These are phyloP conservation scores for Saccharata proteae DNA, from an alignment of 2,329 filamentous ascomycete genomes.

Conservation along the genomic window DNA sequence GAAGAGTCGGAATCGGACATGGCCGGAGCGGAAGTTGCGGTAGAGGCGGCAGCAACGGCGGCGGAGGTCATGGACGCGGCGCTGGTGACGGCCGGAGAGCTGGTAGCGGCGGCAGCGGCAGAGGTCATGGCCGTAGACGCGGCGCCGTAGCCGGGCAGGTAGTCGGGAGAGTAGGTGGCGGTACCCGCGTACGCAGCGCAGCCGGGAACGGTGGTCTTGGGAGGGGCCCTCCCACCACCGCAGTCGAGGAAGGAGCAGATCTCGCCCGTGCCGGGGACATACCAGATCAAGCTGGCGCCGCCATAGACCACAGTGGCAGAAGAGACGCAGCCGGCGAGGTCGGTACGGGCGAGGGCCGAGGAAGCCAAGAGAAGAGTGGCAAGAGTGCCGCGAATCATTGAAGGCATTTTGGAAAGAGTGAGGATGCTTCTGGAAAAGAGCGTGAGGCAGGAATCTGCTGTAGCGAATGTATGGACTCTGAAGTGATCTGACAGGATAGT, in stretches of 20 bases:
- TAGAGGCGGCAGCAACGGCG: not conserved
- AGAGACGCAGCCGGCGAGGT: constrained; percentile 33
- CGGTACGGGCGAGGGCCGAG: constrained; percentile 23
- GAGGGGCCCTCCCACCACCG: constrained; percentile 53
- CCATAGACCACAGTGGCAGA: constrained; percentile 20
- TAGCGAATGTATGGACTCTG: no score
- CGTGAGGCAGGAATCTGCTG: no score
- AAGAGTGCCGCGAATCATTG: constrained; percentile 13
- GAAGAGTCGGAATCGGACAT: no score
- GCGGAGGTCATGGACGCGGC: constrained; percentile 8
- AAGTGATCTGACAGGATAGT: no score
- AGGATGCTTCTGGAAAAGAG: no score
- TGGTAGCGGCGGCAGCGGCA: not conserved
- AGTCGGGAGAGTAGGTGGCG: constrained; percentile 41
- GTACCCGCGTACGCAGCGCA: constrained; percentile 46
- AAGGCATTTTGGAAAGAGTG: constrained; percentile 14
- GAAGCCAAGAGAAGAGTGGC: constrained; percentile 19
- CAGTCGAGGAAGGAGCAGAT: constrained; percentile 54
- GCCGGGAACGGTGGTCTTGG: constrained; percentile 51
- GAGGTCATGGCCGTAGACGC: constrained; percentile 6
- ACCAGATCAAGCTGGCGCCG: constrained; percentile 43
- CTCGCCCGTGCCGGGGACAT: constrained; percentile 51
- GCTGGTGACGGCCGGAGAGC: constrained; percentile 1
- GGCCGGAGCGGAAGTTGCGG: no score
- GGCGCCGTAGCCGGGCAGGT: constrained; percentile 26